Evolutionary conservation across 2,329 filamentous ascomycete genomes (phyloP), one percentile per base, ranked within the genome.

Genomic region (Polychaeton citri): DNA sequence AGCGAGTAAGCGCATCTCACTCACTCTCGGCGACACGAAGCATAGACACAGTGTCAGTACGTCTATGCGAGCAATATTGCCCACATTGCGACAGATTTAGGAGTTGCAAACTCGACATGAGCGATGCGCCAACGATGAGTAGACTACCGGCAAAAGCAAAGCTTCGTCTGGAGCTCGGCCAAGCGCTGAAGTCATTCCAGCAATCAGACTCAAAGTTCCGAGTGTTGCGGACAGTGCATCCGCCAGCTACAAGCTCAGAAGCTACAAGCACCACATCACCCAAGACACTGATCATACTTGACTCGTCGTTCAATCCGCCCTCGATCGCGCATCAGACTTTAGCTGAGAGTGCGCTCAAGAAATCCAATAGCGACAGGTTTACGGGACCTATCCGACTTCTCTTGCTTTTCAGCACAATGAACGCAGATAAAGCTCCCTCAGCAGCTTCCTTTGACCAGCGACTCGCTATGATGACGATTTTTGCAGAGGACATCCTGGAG

Each of bases 401-500:
- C 3, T 62, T 79, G 2, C 62, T 79, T 1, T 71, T 79, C 36
- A 73, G 72, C 31, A 76, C 71, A 0, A 67, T 74, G 48, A 79
- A 79, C 62, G 75, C 75, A 13, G 75, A 79, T 52, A 78, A 78
- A 46, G 66, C 71, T 9, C 69, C 76, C 5, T 74, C 73, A 41
- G 79, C 82, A 1, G 81, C 79, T 0, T 61, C 68, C 2, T 83
- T 86, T 45, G 71, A 72, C 30, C 65, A 81, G 36, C 64, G 82
- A 4, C 59, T 88, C 19, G 67, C 68, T 5, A 75, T 88, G 66
- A 86, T 88, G 79, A 69, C 72, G 16, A 58, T 72, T 0, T 78
- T 87, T 45, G 79, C 76, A 2, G 54, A 61, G 33, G 77, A 80
- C 42, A 43, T 73, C 2, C 52, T 58, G 10, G 35, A 45, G 18